Conservation (phyloP, 2,329 filamentous ascomycete species). For the Diaporthe ampelina region DNA sequence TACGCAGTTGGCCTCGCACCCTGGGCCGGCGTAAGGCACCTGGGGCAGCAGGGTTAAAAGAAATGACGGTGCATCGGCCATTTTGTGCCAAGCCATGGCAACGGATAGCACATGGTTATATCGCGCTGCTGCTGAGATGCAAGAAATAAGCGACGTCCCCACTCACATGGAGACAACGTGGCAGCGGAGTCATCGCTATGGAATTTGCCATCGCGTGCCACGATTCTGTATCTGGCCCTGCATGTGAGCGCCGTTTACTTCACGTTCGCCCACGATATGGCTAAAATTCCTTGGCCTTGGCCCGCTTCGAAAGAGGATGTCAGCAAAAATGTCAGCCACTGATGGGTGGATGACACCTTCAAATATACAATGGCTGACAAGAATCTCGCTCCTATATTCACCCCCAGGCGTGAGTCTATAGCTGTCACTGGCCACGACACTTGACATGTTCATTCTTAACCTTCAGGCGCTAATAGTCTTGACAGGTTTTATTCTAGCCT, state of each 20-base stretch:
- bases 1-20: background rate
- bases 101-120: constrained; percentile 8
- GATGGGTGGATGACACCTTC: background rate
- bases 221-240: background rate
- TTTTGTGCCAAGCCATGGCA: constrained; percentile 13
- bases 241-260: background rate
- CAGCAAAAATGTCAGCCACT: constrained; percentile 20
- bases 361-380: background rate
- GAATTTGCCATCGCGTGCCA: background rate
- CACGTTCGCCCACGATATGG: background rate
- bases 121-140: background rate
- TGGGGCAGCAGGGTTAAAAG: background rate
- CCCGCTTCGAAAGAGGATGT: background rate
- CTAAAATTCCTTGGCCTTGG: background rate
- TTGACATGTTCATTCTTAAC: background rate
- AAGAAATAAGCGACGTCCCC: background rate
- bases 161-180: background rate
- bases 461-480: background rate
- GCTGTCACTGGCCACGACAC: background rate
- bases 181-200: background rate
- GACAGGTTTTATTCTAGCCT: background rate
- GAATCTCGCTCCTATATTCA: background rate
- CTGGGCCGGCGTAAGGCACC: background rate
- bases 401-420: constrained; percentile 2
- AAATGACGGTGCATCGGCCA: constrained; percentile 3